Base-by-base conservation (phyloP, 768 basidiomycete genomes). In the Cantharellus anzutake region DNA sequence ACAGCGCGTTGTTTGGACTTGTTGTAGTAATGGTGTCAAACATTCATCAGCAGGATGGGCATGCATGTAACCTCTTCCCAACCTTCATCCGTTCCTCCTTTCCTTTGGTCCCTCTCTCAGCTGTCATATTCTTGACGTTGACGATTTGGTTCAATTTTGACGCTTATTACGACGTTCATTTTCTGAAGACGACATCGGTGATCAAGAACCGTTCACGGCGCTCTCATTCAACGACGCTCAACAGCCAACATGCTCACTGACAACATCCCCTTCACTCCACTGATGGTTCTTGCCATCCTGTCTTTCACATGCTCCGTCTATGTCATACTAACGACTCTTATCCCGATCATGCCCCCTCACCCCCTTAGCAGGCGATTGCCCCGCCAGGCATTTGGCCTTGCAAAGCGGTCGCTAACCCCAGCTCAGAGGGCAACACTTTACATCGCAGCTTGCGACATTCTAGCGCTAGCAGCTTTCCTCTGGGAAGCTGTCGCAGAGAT, bases 251-350 rank as follows among this genome's bases (percentile, higher is more conserved):
- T 55, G 52, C 35, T 55, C 11, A 37, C 11, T 1, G 7, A 37
- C 52, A 1, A 11, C 35, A 7, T 84, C 65, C 80, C 83, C 58
- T 77, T 86, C 68, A 70, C 81, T 69, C 79, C 80, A 48, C 74
- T 82, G 58, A 73, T 87, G 66, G 75, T 75, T 53, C 78, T 86
- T 66, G 78, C 79, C 70, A 76, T 86, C 67, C 61, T 83, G 65
- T 86, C 85, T 59, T 83, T 86, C 73, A 68, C 80, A 67, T 77
- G 76, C 67, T 86, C 85, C 52, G 81, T 76, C 66, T 86, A 84
- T 66, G 76, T 85, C 66, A 78, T 87, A 71, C 78, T 86, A 67
- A 81, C 82, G 68, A 82, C 84, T 68, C 68, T 86, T 66, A 74
- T 85, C 67, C 83, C 85, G 61, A 80, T 86, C 68, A 68, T 87